phyloP scores from a whole-genome alignment of 2,329 filamentous ascomycete species.

The Neonectria sp. region DNA sequence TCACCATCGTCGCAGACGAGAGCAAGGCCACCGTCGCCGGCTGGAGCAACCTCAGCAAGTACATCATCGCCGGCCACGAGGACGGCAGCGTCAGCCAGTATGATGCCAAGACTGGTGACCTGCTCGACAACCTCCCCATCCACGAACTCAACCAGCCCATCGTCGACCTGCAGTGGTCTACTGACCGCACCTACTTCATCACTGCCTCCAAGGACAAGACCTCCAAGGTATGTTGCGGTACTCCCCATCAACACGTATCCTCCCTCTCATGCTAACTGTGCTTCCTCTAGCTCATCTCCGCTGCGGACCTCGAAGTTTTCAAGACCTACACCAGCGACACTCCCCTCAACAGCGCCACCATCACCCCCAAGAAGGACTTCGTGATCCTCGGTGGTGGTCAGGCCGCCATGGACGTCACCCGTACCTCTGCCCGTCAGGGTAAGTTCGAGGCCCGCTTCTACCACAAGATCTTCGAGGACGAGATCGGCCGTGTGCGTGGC shows the following conservation, averaged over 20 bases:
- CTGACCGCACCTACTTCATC: conserved; percentile 97
- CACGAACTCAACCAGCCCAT: conserved; percentile 89
- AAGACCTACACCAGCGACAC: conserved; percentile 96
- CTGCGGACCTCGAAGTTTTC: conserved; percentile 88
- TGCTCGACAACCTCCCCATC: conserved; percentile 83
- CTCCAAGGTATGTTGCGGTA: conserved; percentile 76
- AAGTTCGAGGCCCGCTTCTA: conserved; percentile 99
- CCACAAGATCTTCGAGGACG: conserved; percentile 99
- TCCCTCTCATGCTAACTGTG: conserved; percentile 29
- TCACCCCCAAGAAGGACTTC: conserved; percentile 96
- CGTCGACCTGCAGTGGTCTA: conserved; percentile 94
- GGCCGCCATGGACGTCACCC: conserved; percentile 98
- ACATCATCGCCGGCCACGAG: conserved; percentile 98
- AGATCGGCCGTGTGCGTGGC: conserved; percentile 95
- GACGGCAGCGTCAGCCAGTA: conserved; percentile 94
- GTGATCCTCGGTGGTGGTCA: conserved; percentile 98
- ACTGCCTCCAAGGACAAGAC: conserved; percentile 98
- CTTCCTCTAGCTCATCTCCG: conserved; percentile 77
- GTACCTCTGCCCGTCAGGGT: conserved; percentile 92
- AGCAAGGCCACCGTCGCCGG: conserved; percentile 98
- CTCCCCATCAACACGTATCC: not conserved
- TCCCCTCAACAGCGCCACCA: conserved; percentile 94
- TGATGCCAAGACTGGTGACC: conserved; percentile 92
- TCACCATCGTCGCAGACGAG: conserved; percentile 94
- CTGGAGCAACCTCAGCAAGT: conserved; percentile 94